Evolutionary conservation across 2,329 filamentous ascomycete species (phyloP), one percentile per base, ranked within the genome.

Genomic region (Exophiala mesophila): DNA sequence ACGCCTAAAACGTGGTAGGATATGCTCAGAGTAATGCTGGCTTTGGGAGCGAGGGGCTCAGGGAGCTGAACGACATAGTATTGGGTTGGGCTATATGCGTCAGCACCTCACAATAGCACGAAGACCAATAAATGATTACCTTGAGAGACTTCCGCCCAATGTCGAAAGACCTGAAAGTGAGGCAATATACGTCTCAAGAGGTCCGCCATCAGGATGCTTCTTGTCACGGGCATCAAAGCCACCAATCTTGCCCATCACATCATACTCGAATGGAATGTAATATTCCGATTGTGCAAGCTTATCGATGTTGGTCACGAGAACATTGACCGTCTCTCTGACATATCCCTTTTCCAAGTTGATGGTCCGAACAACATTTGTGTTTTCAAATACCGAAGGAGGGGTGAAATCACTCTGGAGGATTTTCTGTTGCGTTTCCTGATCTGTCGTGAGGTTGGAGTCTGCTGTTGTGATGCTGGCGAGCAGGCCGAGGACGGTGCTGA

Each of bases 281-380:
- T 98, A 98, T 65, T 94, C 84, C 63, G 80, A 78, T 62, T 97
- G 89, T 13, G 88, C 77, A 54, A 82, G 71, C 49, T 77, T 74
- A 59, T 83, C 86, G 54, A 85, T 73, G 64, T 98, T 98, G 71
- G 96, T 85, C 51, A 98, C 80, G 38, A 94, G 74, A n/a, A 95
- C 83, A 68, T 97, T 96, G 73, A 96, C 80, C 10, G 82, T 84
- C 67, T 97, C 90, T 61, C 88, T 83, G 41, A 82, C 81, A 59
- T 92, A 97, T 55, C 81, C 85, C 74, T 96, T 97, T 68, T 97
- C 90, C 45, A 96, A 69, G 55, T 94, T 95, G 60, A 94, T 83
- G 52, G 85, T 82, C 58, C 92, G 85, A 38, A 97, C 84, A 20
- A 97, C 68, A 64, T 98, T 97, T 66, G 76, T 77, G 67, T 98